phyloP scores from a whole-genome alignment of 176 grass and related monocot species.

The Saccharum spontaneum region DNA sequence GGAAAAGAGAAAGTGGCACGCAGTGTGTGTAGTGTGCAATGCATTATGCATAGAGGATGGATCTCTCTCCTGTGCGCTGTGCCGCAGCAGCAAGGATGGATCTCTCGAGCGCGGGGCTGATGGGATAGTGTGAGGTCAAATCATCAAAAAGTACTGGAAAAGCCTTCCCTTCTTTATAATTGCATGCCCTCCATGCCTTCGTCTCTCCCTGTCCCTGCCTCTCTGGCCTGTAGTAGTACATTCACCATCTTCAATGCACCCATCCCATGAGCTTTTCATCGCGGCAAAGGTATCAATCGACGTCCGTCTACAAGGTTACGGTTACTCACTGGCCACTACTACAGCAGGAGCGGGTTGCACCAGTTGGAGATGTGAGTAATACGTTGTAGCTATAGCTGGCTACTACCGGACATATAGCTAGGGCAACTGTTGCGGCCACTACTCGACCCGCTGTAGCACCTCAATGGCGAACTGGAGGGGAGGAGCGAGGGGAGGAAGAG shows the following conservation, averaged over 20 bases:
- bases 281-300: constrained; percentile 36
- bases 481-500: neutral
- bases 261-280: constrained; percentile 33
- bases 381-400: constrained; percentile 1
- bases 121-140: constrained; percentile 88
- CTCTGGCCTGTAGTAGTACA: neutral
- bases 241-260: constrained; percentile 31
- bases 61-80: constrained; percentile 42
- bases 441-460: neutral
- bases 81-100: too few species aligned
- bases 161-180: constrained; percentile 50
- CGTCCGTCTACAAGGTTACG: neutral
- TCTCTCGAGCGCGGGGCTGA: constrained; percentile 48
- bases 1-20: neutral
- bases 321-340: neutral
- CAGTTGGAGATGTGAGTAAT: constrained; percentile 37
- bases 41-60: too few species aligned
- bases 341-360: neutral
- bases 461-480: neutral
- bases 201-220: too few species aligned
- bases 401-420: neutral
- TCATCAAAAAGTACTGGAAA: constrained; percentile 63
- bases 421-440: constrained; percentile 32
- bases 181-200: constrained; percentile 6
- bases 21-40: too few species aligned